Percentiles rank a stretch among this genome's conserved stretches.
Evolutionary conservation across 352 stramenopile genomes (phyloP).

Genomic region (Phytopythium oedochilum): DNA sequence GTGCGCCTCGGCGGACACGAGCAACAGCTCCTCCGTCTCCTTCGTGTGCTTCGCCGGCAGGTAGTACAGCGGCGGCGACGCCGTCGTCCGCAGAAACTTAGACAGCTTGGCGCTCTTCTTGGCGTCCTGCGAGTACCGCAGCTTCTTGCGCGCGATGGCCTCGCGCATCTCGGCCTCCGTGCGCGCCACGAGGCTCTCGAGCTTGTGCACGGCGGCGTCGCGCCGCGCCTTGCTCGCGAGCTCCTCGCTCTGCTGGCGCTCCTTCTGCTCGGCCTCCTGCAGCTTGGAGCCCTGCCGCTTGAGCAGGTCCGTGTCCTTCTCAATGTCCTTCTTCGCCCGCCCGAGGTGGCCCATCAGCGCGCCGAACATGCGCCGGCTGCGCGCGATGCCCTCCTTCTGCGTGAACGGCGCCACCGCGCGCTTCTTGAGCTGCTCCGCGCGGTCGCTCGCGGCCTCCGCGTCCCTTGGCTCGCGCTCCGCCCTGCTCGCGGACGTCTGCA

Average conservation of each 20-base stretch:
- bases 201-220: constrained; percentile 23
- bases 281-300: constrained; percentile 68
- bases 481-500: constrained; percentile 25
- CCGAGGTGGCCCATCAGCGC: constrained; percentile 76
- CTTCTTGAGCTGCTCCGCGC: constrained; percentile 33
- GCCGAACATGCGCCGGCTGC: constrained; percentile 78
- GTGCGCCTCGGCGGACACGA: constrained; percentile 58
- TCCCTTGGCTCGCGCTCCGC: constrained; percentile 1
- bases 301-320: constrained; percentile 70
- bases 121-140: constrained; percentile 48
- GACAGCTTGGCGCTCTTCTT: constrained; percentile 39
- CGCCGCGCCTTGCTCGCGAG: constrained; percentile 37
- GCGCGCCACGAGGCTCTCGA: constrained; percentile 38
- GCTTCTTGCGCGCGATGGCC: constrained; percentile 42
- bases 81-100: constrained; percentile 64
- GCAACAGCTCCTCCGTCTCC: constrained; percentile 68
- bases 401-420: constrained; percentile 51
- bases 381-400: constrained; percentile 59
- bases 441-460: constrained; percentile 10
- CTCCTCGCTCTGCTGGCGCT: constrained; percentile 58
- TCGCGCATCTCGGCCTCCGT: constrained; percentile 57
- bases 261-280: constrained; percentile 55
- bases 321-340: constrained; percentile 75
- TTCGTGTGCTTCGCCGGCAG: constrained; percentile 70
- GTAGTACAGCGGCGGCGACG: constrained; percentile 70